Conservation (phyloP, 495 filamentous ascomycete genomes). For the Penicillium lividum region DNA sequence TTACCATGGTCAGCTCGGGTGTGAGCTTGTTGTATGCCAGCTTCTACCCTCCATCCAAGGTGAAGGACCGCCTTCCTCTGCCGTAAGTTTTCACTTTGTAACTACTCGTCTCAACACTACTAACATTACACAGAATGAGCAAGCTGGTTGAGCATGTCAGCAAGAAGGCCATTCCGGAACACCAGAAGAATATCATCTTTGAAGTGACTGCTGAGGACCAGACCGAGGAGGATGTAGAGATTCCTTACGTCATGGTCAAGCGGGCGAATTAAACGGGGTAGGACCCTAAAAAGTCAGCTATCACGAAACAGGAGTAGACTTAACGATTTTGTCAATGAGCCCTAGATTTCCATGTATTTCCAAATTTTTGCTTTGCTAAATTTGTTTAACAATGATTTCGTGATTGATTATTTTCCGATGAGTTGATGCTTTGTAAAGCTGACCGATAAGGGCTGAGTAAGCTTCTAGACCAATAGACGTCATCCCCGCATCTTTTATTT, state of each 20-base stretch:
- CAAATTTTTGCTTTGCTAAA: slow-evolving; percentile 6
- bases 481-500: slow-evolving; percentile 19
- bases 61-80: slow-evolving; percentile 75
- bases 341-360: slow-evolving; percentile 16
- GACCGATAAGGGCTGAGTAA: slow-evolving; percentile 30
- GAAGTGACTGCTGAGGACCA: slow-evolving; percentile 92
- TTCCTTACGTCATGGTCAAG: slow-evolving; percentile 95
- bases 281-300: background rate
- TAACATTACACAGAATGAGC: slow-evolving; percentile 62
- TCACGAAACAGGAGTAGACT: slow-evolving; percentile 11
- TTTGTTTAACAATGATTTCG: background rate
- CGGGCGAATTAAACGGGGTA: slow-evolving; percentile 42
- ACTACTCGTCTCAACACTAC: background rate
- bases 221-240: slow-evolving; percentile 91
- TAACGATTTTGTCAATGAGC: slow-evolving; percentile 19
- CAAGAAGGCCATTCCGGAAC: slow-evolving; percentile 85
- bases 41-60: slow-evolving; percentile 87
- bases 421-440: slow-evolving; percentile 35
- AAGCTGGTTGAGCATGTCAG: slow-evolving; percentile 84
- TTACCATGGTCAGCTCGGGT: slow-evolving; percentile 93
- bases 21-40: slow-evolving; percentile 94
- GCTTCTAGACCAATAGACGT: slow-evolving; percentile 20
- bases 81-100: slow-evolving; percentile 52
- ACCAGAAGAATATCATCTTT: slow-evolving; percentile 95
- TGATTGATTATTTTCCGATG: slow-evolving; percentile 7